Base-by-base conservation (phyloP, 2,329 filamentous ascomycete species). In the Daldinia sp. region DNA sequence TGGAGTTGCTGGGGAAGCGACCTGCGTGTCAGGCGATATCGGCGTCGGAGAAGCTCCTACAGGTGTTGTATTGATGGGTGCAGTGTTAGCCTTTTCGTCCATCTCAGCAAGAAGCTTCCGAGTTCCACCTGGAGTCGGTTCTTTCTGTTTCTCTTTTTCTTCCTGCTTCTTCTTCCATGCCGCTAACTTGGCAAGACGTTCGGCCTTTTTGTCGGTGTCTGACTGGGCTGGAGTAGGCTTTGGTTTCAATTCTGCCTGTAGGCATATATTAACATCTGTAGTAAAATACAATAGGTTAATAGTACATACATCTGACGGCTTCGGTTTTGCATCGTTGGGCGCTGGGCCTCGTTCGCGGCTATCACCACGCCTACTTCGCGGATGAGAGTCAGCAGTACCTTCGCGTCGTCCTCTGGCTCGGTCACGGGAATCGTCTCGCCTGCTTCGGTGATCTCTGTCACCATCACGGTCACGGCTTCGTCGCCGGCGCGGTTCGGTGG, bases 81-180 rank as follows among this genome's bases (percentile, higher is more conserved):
- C 71, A 70, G 80, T 79, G 64, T 81, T 86, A 54, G 86, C 84
- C 77, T 87, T 92, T 74, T 87, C 87, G 75, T 90, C 91, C 83
- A 91, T 92, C 76, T 90, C 87, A 71, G 89, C 87, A 58, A 90
- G 80, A 57, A 93, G 85, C 70, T 85, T 90, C 69, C 87, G 83
- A 35, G 89, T 85, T 67, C 87, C 88, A 60, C 85, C 86, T 37
- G 86, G 82, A 54, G 87, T 87, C 43, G 88, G 83, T 71, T 90
- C 86, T 72, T 87, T 88, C 74, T 91, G 87, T 74, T 92, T 92
- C 70, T 90, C 89, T 70, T 90, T 89, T 74, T 88, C 87, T 67
- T 92, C 91, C 74, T 93, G 90, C 78, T 94, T 94, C 77, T 93
- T 91, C 79, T 97, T 97, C 94, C 93, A 97, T 59, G 92, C 91